phyloP scores from a whole-genome alignment of 768 basidiomycete species.

The Termitomyces bulborhizus region DNA sequence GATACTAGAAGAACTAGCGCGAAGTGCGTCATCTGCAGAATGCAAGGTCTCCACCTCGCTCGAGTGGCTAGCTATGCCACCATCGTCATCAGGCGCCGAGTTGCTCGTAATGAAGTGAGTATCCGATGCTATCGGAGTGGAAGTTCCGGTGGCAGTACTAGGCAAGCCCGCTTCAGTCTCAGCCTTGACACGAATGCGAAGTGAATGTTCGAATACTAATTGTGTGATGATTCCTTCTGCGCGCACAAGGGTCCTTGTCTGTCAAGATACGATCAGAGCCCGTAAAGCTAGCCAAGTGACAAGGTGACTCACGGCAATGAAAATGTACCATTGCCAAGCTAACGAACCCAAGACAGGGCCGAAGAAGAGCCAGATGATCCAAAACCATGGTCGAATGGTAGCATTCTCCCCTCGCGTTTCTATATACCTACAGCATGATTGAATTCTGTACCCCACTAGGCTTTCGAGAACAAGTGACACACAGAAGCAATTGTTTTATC shows the following conservation, averaged over 20 bases:
- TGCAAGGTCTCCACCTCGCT: conserved; percentile 14
- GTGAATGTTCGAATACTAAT: conserved; percentile 37
- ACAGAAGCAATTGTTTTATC: conserved; percentile 36
- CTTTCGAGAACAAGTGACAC: conserved; percentile 2
- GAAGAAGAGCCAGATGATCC: conserved; percentile 48
- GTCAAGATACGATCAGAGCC: conserved; percentile 13
- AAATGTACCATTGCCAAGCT: conserved; percentile 49
- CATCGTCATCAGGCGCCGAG: conserved; percentile 1
- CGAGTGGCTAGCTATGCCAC: not conserved
- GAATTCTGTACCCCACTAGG: not conserved
- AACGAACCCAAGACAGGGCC: conserved; percentile 40
- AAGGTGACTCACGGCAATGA: conserved; percentile 29
- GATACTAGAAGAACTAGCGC: conserved; percentile 12
- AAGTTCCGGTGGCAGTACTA: conserved; percentile 1
- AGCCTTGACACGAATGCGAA: conserved; percentile 59
- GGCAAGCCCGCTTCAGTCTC: conserved; percentile 18
- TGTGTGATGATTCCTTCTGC: conserved; percentile 39
- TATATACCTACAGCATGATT: conserved; percentile 40
- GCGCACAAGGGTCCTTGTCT: conserved; percentile 42
- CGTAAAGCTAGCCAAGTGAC: not conserved
- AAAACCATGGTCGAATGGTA: conserved; percentile 59
- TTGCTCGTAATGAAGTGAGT: conserved; percentile 6
- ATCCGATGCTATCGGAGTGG: conserved; percentile 12
- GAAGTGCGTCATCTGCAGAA: conserved; percentile 15
- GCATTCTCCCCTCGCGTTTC: conserved; percentile 46